Conservation (phyloP, 768 basidiomycete genomes). For the Tricholoma hemisulphureum region DNA sequence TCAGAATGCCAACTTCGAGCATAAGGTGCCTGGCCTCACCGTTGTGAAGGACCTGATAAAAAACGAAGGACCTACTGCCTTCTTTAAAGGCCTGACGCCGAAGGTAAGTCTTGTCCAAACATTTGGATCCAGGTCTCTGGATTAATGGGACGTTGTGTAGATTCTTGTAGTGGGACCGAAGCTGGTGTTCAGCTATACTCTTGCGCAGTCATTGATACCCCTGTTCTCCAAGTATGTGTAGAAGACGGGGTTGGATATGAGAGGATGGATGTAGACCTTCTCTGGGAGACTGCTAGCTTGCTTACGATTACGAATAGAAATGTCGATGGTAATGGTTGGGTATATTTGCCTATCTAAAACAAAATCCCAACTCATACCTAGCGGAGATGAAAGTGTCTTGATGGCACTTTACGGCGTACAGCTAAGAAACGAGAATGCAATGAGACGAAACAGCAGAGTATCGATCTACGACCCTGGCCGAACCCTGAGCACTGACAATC, state of each 20-base stretch:
- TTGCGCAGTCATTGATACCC: slow-evolving; percentile 95
- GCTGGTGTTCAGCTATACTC: slow-evolving; percentile 96
- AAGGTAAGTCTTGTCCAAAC: slow-evolving; percentile 55
- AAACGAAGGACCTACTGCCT: slow-evolving; percentile 78
- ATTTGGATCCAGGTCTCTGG: not conserved
- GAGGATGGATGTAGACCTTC: not conserved
- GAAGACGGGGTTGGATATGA: not conserved
- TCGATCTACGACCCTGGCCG: not conserved
- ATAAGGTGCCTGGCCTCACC: slow-evolving; percentile 72
- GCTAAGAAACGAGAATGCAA: not conserved
- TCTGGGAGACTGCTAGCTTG: not conserved
- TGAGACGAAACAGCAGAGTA: not conserved
- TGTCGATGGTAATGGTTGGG: not conserved
- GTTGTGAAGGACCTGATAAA: slow-evolving; percentile 84
- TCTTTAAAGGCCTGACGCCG: slow-evolving; percentile 97
- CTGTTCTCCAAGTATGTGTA: slow-evolving; percentile 84
- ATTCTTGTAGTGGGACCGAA: slow-evolving; percentile 96
- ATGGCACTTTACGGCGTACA: no score
- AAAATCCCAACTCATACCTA: not conserved
- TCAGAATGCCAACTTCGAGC: slow-evolving; percentile 97
- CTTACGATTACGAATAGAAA: not conserved
- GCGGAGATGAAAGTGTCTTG: no score
- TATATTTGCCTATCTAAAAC: not conserved
- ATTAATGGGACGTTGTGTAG: slow-evolving; percentile 41
- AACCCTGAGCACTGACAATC: not conserved